phyloP scores from a whole-genome alignment of 129 eudicot genomes.

The Tagetes patula region DNA sequence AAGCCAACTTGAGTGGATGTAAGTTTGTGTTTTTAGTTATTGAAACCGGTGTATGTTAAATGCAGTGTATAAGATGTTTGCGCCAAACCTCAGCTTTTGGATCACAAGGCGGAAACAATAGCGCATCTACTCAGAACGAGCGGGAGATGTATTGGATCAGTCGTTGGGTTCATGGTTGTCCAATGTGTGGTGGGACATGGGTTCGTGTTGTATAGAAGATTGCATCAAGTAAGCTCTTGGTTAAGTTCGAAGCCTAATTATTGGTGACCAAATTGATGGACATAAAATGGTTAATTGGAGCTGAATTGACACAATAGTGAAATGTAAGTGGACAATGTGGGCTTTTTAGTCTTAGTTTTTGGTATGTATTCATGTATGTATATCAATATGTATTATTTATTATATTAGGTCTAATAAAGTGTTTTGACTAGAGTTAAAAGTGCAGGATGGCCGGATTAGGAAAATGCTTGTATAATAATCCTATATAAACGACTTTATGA shows the following conservation, averaged over 20 bases:
- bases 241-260: background rate
- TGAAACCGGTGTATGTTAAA: slow-evolving; percentile 7
- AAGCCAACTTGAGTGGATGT: background rate
- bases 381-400: background rate
- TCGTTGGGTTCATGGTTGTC: slow-evolving; percentile 96
- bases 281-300: background rate
- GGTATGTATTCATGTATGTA: background rate
- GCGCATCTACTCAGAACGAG: slow-evolving; percentile 56
- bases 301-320: background rate
- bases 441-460: background rate
- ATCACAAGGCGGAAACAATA: slow-evolving; percentile 48
- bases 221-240: slow-evolving; percentile 7
- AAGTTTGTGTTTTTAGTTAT: background rate
- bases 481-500: background rate
- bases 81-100: slow-evolving; percentile 92
- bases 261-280: slow-evolving; percentile 4
- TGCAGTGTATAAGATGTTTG: slow-evolving; percentile 98
- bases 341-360: background rate
- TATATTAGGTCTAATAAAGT: background rate
- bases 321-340: background rate
- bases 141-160: slow-evolving; percentile 89
- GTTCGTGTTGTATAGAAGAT: slow-evolving; percentile 79
- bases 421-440: background rate
- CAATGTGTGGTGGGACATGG: slow-evolving; percentile 99
- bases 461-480: background rate